Base-by-base conservation (phyloP, 169 alveolate species). In the Eimeria acervulina region DNA sequence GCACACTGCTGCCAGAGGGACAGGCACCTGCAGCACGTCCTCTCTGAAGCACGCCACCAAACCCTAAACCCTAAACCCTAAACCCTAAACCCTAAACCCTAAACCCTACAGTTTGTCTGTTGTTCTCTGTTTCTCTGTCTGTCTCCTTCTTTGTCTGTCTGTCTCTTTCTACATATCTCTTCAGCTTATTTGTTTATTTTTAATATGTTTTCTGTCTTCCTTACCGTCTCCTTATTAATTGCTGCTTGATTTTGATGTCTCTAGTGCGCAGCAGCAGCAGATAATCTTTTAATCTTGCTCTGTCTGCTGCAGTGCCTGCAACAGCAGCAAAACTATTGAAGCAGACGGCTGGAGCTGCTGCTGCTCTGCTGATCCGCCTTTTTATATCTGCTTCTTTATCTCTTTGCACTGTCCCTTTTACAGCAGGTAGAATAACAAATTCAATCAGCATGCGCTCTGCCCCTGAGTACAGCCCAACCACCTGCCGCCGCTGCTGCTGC, bases 41-140 rank as follows among this genome's bases (percentile, higher is more conserved):
- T 21, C 33, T 21, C 33, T 7, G 74, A 63, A 63, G 21, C 21
- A 10, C 12, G 28, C 33, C 74, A 63, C n/a, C 21, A n/a, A 63
- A 21, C 33, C 74, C 74, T 63, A 63, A 63, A 63, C 74, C 74
- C 74, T 63, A 63, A 63, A 63, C 74, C 74, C 74, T 63, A 63
- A 63, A 26, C 33, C 74, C 38, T 7, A 7, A 63, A 63, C 74
- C 74, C 74, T 63, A 63, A 63, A 63, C 74, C 74, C 74, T 63
- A 63, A 28, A 26, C 74, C 33, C 38, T 63, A 28, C 13, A 28
- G n/a, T n/a, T n/a, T n/a, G n/a, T n/a, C n/a, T n/a, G n/a, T n/a
- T n/a, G n/a, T n/a, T n/a, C 1, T 21, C 33, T 1, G 33, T 63
- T 21, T 21, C 21, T 63, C 38, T 28, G n/a, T 21, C 74, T 63